Evolutionary conservation across 2,329 filamentous ascomycete species (phyloP).

Genomic region (Periconia macrospinosa): DNA sequence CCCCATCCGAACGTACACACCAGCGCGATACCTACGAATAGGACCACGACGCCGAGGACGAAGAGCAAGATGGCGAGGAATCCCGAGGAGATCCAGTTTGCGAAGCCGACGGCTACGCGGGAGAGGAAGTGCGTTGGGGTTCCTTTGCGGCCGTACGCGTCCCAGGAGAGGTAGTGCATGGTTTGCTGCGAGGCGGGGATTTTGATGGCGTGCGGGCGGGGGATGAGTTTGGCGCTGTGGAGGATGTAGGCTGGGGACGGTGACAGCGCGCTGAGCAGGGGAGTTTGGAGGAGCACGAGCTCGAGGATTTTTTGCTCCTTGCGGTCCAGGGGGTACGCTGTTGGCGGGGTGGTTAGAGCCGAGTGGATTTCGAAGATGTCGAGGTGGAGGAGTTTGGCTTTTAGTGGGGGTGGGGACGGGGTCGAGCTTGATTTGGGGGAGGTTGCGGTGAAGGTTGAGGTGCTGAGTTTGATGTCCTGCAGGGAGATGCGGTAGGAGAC

Average conservation of each 20-base stretch:
- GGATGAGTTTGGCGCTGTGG: constrained; percentile 18
- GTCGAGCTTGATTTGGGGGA: not conserved
- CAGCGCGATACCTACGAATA: constrained; percentile 30
- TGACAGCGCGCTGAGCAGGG: constrained; percentile 25
- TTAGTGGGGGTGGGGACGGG: not conserved
- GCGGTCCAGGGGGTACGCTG: constrained; percentile 17
- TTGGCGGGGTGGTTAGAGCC: constrained; percentile 13
- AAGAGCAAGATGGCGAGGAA: constrained; percentile 29
- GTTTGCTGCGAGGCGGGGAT: constrained; percentile 2
- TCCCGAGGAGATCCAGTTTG: constrained; percentile 23
- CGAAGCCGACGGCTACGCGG: constrained; percentile 10
- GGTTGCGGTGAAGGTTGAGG: constrained; percentile 3
- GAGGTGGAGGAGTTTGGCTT: constrained; percentile 31
- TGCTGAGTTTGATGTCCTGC: constrained; percentile 11
- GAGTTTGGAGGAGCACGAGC: constrained; percentile 27
- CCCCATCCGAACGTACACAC: constrained; percentile 29
- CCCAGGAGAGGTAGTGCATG: constrained; percentile 36
- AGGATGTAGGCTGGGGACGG: constrained; percentile 24
- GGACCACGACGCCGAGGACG: constrained; percentile 19
- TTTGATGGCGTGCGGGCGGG: constrained; percentile 4
- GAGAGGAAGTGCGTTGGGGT: constrained; percentile 23
- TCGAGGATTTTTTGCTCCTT: constrained; percentile 31
- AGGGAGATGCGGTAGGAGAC: constrained; percentile 33
- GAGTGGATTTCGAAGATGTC: constrained; percentile 29
- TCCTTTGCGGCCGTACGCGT: constrained; percentile 30